Evolutionary conservation across 2,329 filamentous ascomycete genomes (phyloP).

Genomic region (Arthrobotrys sinensis): DNA sequence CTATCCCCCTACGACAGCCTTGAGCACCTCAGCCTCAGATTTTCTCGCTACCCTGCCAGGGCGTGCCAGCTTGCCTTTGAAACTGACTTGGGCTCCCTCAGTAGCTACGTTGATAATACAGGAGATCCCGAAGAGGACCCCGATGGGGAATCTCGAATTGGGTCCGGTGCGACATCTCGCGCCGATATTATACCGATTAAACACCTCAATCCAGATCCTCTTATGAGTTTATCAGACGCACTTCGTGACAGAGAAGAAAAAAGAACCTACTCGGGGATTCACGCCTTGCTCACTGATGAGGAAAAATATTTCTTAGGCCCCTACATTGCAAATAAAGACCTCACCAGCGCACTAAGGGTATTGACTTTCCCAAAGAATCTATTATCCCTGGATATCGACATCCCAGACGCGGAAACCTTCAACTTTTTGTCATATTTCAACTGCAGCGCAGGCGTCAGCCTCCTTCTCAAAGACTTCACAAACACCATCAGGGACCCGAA

Average conservation of each 20-base stretch:
- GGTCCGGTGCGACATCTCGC: neutral
- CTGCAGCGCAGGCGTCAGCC: neutral
- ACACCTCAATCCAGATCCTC: neutral
- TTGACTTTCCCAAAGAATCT: neutral
- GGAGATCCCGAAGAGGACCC: neutral
- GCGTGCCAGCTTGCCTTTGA: neutral
- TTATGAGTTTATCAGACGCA: neutral
- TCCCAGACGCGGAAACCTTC: neutral
- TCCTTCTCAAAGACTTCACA: neutral
- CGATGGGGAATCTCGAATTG: neutral
- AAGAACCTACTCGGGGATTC: neutral
- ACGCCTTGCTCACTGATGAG: neutral
- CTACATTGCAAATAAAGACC: neutral
- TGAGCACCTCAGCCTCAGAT: constrained; percentile 10
- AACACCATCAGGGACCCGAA: neutral
- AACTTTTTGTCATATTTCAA: neutral
- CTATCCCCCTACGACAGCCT: neutral
- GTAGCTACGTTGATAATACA: neutral
- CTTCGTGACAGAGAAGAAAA: neutral
- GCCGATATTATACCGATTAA: neutral
- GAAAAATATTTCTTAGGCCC: neutral
- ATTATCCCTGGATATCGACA: neutral
- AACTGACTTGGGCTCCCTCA: neutral
- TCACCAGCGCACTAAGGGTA: neutral
- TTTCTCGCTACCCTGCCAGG: neutral